These are phyloP conservation scores for Suillus luteus DNA, from an alignment of 768 basidiomycete genomes.

Conservation along the genomic window DNA sequence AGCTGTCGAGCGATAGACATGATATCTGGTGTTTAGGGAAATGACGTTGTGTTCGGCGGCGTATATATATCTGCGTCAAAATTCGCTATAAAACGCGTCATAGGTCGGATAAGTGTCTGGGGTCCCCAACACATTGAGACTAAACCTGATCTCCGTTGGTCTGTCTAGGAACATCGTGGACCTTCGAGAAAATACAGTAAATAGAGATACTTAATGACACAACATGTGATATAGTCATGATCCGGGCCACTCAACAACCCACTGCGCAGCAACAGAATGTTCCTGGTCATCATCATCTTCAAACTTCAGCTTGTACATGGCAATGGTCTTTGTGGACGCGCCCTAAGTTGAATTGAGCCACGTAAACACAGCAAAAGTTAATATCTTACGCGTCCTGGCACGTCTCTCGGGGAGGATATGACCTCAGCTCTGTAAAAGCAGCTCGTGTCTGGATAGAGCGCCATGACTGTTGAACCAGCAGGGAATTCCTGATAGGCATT, in stretches of 20 bases:
- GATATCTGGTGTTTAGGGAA: conserved; percentile 12
- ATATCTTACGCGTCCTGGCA: conserved; percentile 40
- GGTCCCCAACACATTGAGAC: background rate
- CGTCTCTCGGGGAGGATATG: conserved; percentile 60
- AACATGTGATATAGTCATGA: conserved; percentile 14
- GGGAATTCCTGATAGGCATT: conserved; percentile 73
- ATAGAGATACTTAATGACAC: conserved; percentile 11
- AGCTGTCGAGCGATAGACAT: conserved; percentile 72
- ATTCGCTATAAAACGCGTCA: background rate
- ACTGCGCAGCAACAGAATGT: conserved; percentile 72
- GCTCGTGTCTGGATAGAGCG: conserved; percentile 88
- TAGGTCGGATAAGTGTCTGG: background rate
- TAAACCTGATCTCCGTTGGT: background rate
- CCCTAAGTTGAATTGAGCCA: conserved; percentile 20
- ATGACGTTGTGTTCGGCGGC: background rate
- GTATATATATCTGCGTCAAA: background rate
- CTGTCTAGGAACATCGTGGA: conserved; percentile 8
- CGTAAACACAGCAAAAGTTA: conserved; percentile 9
- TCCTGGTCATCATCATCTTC: conserved; percentile 89
- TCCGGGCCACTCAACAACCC: conserved; percentile 82
- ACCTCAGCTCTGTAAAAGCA: conserved; percentile 91
- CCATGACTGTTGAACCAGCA: conserved; percentile 75
- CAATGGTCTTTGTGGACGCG: conserved; percentile 48
- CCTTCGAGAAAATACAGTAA: conserved; percentile 21
- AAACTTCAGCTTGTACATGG: conserved; percentile 78